Percentiles rank a stretch among this genome's conserved stretches.
These are phyloP conservation scores for Talaromyces sp. DNA, from an alignment of 2,329 filamentous ascomycete genomes.

Conservation along the genomic window DNA sequence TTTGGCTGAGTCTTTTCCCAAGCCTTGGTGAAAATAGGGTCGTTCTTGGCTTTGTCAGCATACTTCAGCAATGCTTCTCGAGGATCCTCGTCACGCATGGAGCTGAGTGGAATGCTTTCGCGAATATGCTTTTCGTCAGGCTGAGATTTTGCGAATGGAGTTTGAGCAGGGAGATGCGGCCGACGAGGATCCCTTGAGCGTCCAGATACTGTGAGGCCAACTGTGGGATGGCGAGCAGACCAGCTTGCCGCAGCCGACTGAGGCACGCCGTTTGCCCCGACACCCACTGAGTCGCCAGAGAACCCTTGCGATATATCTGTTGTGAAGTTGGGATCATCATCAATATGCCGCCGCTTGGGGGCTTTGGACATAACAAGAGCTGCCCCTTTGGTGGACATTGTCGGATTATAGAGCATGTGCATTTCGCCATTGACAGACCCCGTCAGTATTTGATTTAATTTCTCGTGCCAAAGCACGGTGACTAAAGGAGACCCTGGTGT, in stretches of 20 bases:
- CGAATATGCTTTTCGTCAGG: constrained; percentile 87
- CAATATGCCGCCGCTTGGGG: constrained; percentile 90
- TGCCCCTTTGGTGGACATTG: constrained; percentile 73
- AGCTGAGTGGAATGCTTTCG: constrained; percentile 80
- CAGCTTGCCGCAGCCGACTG: constrained; percentile 65
- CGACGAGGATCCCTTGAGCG: constrained; percentile 72
- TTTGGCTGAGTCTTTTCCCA: constrained; percentile 90
- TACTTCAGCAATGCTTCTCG: constrained; percentile 92
- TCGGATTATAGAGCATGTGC: constrained; percentile 84
- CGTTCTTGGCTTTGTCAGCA: constrained; percentile 84
- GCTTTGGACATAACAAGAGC: constrained; percentile 86
- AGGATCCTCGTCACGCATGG: constrained; percentile 94
- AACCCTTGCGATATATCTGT: constrained; percentile 77
- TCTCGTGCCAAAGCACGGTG: constrained; percentile 83
- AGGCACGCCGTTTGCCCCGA: constrained; percentile 63
- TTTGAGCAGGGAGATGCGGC: constrained; percentile 77
- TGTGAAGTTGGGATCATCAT: constrained; percentile 83
- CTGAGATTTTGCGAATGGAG: constrained; percentile 84
- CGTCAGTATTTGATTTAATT: constrained; percentile 92
- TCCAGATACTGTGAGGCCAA: constrained; percentile 73
- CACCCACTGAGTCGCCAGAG: constrained; percentile 75
- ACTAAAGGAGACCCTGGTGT: constrained; percentile 79
- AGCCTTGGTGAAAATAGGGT: constrained; percentile 89
- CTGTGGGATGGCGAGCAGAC: constrained; percentile 58
- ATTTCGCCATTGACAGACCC: constrained; percentile 88